These are phyloP conservation scores for Starmerella davenportii DNA, from an alignment of 805 yeast species.

Conservation along the genomic window DNA sequence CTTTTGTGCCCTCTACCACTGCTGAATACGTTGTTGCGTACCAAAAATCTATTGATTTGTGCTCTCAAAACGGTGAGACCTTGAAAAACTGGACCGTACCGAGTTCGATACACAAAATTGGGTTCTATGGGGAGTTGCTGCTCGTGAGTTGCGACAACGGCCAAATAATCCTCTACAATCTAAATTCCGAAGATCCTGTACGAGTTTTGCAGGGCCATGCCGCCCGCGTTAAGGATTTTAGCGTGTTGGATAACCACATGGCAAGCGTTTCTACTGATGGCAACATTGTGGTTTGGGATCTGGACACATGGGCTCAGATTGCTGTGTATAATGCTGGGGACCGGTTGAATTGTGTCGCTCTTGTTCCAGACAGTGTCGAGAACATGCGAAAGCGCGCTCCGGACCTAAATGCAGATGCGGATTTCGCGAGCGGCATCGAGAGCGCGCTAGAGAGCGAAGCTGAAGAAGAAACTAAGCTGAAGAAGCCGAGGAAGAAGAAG, in stretches of 20 bases:
- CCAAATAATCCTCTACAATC: constrained; percentile 36
- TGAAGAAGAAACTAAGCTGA: constrained; percentile 6
- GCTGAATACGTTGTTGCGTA: constrained; percentile 59
- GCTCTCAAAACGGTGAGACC: constrained; percentile 32
- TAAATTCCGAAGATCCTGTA: constrained; percentile 21
- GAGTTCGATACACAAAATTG: constrained; percentile 50
- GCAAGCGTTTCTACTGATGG: constrained; percentile 88
- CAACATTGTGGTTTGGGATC: constrained; percentile 78
- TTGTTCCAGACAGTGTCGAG: constrained; percentile 58
- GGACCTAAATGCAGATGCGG: too few relatives aligned
- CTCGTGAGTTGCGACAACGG: constrained; percentile 62
- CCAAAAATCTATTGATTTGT: constrained; percentile 17
- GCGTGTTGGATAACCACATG: constrained; percentile 35
- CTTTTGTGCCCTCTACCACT: constrained; percentile 51
- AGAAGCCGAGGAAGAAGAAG: constrained; percentile 17
- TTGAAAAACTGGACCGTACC: constrained; percentile 26
- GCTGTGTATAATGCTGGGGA: constrained; percentile 87
- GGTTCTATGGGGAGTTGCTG: constrained; percentile 37
- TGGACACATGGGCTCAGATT: constrained; percentile 48
- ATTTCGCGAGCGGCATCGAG: constrained; percentile 3
- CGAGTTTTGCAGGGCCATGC: constrained; percentile 56
- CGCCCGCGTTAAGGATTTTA: constrained; percentile 65
- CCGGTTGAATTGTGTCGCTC: constrained; percentile 68
- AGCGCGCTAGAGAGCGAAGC: constrained; percentile 19
- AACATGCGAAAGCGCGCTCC: constrained; percentile 39